phyloP scores from a whole-genome alignment of 2,329 filamentous ascomycete genomes.

The Pseudogymnoascus sp. region DNA sequence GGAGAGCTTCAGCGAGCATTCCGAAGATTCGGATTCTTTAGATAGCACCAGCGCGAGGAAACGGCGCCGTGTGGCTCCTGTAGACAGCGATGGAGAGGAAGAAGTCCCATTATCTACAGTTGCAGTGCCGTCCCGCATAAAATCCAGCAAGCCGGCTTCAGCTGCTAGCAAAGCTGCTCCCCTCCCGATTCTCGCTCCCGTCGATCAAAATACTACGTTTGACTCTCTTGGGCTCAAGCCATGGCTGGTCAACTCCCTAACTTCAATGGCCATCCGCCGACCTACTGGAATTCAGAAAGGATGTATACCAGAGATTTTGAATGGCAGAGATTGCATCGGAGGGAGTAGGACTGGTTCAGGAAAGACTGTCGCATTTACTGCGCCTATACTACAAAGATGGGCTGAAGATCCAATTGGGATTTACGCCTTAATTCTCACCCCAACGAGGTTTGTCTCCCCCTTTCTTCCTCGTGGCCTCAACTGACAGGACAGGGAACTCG shows the following conservation, averaged over 20 bases:
- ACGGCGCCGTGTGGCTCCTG: slow-evolving; percentile 12
- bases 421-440: slow-evolving; percentile 82
- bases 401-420: slow-evolving; percentile 86
- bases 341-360: slow-evolving; percentile 91
- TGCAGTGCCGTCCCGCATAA: slow-evolving; percentile 8
- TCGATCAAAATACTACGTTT: slow-evolving; percentile 57
- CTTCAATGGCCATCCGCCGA: slow-evolving; percentile 69
- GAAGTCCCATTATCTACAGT: neutral
- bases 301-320: slow-evolving; percentile 87
- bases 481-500: slow-evolving; percentile 58
- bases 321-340: slow-evolving; percentile 89
- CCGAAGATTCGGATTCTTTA: slow-evolving; percentile 25
- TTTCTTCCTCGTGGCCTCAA: neutral
- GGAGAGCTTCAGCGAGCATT: neutral
- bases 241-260: slow-evolving; percentile 80
- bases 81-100: slow-evolving; percentile 6
- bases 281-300: slow-evolving; percentile 90
- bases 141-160: neutral
- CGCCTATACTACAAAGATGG: slow-evolving; percentile 91
- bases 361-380: slow-evolving; percentile 93
- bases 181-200: slow-evolving; percentile 39
- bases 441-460: slow-evolving; percentile 52
- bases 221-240: slow-evolving; percentile 64
- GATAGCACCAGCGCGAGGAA: slow-evolving; percentile 26
- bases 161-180: slow-evolving; percentile 5